phyloP scores from a whole-genome alignment of 2,329 filamentous ascomycete genomes.

The Talaromyces sp. region DNA sequence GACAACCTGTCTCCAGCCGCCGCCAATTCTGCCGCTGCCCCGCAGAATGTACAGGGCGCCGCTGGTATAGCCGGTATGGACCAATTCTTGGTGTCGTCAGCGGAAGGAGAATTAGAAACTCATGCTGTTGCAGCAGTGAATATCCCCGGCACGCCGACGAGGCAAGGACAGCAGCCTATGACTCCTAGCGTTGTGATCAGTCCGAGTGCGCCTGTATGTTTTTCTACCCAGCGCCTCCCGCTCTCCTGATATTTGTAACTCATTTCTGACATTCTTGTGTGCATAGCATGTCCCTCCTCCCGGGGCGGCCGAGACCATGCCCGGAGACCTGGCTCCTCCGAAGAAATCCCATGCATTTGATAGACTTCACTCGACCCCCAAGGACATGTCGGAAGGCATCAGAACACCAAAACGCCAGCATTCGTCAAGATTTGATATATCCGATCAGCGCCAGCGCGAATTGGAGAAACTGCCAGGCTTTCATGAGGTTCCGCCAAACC shows the following conservation, averaged over 20 bases:
- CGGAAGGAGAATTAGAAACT: constrained; percentile 19
- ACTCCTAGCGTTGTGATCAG: constrained; percentile 91
- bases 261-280: not conserved
- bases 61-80: constrained; percentile 24
- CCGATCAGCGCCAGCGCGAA: constrained; percentile 79
- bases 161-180: constrained; percentile 55
- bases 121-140: constrained; percentile 27
- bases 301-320: constrained; percentile 94
- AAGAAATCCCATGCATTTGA: constrained; percentile 92
- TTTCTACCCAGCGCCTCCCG: not conserved
- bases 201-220: constrained; percentile 80
- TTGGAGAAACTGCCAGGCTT: constrained; percentile 96
- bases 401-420: constrained; percentile 94
- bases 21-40: constrained; percentile 19
- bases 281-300: constrained; percentile 81
- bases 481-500: constrained; percentile 92
- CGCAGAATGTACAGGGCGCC: constrained; percentile 21
- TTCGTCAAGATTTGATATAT: constrained; percentile 96
- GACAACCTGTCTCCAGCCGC: constrained; percentile 31
- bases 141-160: constrained; percentile 56
- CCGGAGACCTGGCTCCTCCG: constrained; percentile 88
- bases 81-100: constrained; percentile 35
- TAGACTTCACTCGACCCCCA: constrained; percentile 85
- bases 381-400: constrained; percentile 92
- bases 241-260: not conserved